Evolutionary conservation across 352 stramenopile genomes (phyloP).

Genomic region (Phytophthora palmivora): DNA sequence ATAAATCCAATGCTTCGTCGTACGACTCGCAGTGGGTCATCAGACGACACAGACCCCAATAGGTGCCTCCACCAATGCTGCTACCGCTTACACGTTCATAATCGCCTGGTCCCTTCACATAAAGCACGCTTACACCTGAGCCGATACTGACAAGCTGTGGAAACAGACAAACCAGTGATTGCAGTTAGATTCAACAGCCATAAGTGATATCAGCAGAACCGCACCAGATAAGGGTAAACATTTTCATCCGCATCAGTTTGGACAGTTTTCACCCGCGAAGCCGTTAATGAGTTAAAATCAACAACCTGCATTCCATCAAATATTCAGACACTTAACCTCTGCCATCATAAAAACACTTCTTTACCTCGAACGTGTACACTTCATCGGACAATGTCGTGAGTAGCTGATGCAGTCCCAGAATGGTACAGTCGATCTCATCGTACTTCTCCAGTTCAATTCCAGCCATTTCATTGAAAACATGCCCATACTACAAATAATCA

Average conservation of each 20-base stretch:
- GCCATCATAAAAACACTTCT: background rate
- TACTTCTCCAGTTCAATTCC: conserved; percentile 87
- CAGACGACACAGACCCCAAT: conserved; percentile 97
- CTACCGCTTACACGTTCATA: conserved; percentile 98
- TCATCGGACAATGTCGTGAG: conserved; percentile 96
- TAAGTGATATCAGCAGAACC: conserved; percentile 4
- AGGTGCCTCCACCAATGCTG: conserved; percentile 98
- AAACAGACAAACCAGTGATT: background rate
- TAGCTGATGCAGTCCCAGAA: conserved; percentile 97
- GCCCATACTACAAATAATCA: conserved; percentile 57
- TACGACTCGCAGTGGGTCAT: conserved; percentile 91
- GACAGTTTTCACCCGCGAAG: conserved; percentile 81
- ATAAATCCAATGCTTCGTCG: conserved; percentile 86
- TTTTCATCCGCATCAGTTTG: conserved; percentile 80
- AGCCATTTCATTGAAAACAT: conserved; percentile 72
- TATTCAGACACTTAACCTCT: conserved; percentile 12
- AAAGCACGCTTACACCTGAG: conserved; percentile 97
- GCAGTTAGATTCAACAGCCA: background rate
- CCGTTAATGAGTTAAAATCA: conserved; percentile 77
- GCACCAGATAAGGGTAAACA: conserved; percentile 87
- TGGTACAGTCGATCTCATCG: conserved; percentile 97
- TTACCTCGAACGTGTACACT: conserved; percentile 97
- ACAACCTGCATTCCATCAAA: conserved; percentile 55
- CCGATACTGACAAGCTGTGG: conserved; percentile 97
- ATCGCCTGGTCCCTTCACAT: conserved; percentile 93